Evolutionary conservation across 2,329 filamentous ascomycete species (phyloP).

Genomic region (Fusarium sulawesiense): DNA sequence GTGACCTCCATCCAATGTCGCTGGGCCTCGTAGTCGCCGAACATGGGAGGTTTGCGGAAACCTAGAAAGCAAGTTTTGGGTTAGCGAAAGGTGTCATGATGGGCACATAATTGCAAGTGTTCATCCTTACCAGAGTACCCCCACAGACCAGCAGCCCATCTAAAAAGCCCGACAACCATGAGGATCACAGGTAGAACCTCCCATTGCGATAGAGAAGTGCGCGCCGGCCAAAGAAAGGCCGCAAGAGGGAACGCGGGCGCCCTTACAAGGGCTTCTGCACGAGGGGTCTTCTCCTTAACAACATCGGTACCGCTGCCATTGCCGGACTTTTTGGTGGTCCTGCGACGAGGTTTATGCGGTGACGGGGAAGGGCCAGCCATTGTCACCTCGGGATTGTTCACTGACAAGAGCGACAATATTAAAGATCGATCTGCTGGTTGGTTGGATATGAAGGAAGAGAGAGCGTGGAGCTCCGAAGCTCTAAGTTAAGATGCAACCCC

Average conservation of each 20-base stretch:
- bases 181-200: slow-evolving; percentile 87
- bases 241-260: slow-evolving; percentile 88
- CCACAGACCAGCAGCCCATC: slow-evolving; percentile 94
- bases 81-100: slow-evolving; percentile 30
- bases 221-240: slow-evolving; percentile 93
- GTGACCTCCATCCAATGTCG: slow-evolving; percentile 99
- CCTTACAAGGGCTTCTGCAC: slow-evolving; percentile 60
- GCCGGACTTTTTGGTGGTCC: slow-evolving; percentile 60
- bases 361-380: slow-evolving; percentile 67
- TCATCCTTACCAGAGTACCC: slow-evolving; percentile 82
- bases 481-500: slow-evolving; percentile 23
- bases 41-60: slow-evolving; percentile 85
- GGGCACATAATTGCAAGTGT: not conserved
- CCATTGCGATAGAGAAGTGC: slow-evolving; percentile 89
- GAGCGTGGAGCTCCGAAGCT: slow-evolving; percentile 32
- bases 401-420: slow-evolving; percentile 23
- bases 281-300: slow-evolving; percentile 45
- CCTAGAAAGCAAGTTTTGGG: slow-evolving; percentile 60
- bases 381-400: slow-evolving; percentile 48
- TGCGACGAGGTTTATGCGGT: slow-evolving; percentile 70
- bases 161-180: slow-evolving; percentile 90
- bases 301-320: slow-evolving; percentile 51
- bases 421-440: slow-evolving; percentile 16
- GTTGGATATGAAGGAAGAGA: slow-evolving; percentile 25
- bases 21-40: slow-evolving; percentile 97